Base-by-base conservation (phyloP, 1,284 basidiomycete species). In the Fomitopsis schrenkii region DNA sequence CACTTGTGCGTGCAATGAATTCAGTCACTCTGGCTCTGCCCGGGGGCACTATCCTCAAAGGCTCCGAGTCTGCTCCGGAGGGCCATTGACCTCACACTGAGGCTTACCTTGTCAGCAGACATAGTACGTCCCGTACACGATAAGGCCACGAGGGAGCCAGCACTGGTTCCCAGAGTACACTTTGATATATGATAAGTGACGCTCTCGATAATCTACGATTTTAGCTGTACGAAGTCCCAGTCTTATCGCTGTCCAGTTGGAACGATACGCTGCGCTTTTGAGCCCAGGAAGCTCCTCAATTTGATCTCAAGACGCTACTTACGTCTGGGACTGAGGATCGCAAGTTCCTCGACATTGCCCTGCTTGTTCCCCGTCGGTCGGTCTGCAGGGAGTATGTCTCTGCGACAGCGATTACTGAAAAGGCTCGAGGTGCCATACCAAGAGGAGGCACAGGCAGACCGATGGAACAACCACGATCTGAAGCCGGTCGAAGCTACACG, bases 381-480 rank as follows among this genome's bases (percentile, higher is more conserved):
- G n/a, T 5, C 44, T 54, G 7, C 3, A 33, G 9, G 14, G 5
- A 22, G 9, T 3, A 55, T 59, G 58, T 28, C n/a, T 14, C 38
- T 59, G 8, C 30, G 50, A 17, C 38, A 28, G 3, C 19, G 44
- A 14, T 3, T 65, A 10, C 58, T 66, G 33, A 61, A 63, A 55
- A 58, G 57, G 36, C 60, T 68, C 61, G 64, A 68, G 40, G 61
- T 68, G 26, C 59, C 62, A 22, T 53, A 64, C 44, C 61, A 62
- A 36, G 46, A 54, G 17, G 67, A 63, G 19, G 45, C 55, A 9
- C 38, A 59, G 22, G 44, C 61, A 2, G 63, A 63, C 14, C 61
- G 65, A n/a, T 68, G 67, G 67, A 63, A 66, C 55, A 68, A 68
- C 54, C 65, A 59, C 28, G 67, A 68, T 60, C 65, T 68, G 38